Evolutionary conservation across 1,284 basidiomycete genomes (phyloP).

Genomic region (Xerocomus nothofagi): DNA sequence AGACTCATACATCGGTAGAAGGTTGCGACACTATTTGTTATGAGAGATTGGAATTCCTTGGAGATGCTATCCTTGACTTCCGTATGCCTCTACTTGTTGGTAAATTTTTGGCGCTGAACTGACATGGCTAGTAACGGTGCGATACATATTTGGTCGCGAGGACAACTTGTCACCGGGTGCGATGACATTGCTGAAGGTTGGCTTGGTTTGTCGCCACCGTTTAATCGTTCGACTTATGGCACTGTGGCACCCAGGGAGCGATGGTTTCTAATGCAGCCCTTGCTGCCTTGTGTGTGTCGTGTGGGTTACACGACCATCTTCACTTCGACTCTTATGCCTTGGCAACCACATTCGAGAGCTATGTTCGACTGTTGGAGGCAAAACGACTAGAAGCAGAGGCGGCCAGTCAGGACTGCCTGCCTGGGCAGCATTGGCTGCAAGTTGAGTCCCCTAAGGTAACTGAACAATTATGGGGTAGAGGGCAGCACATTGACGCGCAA

Average conservation of each 20-base stretch:
- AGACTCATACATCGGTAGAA: constrained; percentile 68
- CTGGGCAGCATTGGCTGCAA: constrained; percentile 75
- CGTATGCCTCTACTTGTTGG: constrained; percentile 43
- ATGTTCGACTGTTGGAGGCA: constrained; percentile 49
- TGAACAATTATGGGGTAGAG: neutral
- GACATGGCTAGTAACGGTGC: constrained; percentile 60
- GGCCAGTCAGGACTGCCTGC: constrained; percentile 45
- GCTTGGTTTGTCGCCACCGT: constrained; percentile 10
- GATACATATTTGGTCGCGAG: constrained; percentile 64
- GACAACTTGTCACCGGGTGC: constrained; percentile 65
- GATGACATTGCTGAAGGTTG: constrained; percentile 73
- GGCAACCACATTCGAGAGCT: constrained; percentile 50
- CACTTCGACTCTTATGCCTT: constrained; percentile 56
- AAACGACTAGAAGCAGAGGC: constrained; percentile 54
- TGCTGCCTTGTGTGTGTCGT: constrained; percentile 69
- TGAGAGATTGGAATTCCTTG: constrained; percentile 78
- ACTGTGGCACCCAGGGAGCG: constrained; percentile 61
- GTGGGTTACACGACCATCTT: constrained; percentile 62
- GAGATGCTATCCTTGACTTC: constrained; percentile 80
- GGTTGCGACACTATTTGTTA: constrained; percentile 57
- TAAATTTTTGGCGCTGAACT: constrained; percentile 7
- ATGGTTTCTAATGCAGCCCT: constrained; percentile 80
- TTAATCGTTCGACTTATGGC: constrained; percentile 6
- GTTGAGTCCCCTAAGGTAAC: constrained; percentile 73
- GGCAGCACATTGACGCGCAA: constrained; percentile 13